A percentile compares a stretch with the other conserved stretches of the same genome.
Conservation (phyloP, 352 stramenopile species). For the Aphanomyces stellatus region DNA sequence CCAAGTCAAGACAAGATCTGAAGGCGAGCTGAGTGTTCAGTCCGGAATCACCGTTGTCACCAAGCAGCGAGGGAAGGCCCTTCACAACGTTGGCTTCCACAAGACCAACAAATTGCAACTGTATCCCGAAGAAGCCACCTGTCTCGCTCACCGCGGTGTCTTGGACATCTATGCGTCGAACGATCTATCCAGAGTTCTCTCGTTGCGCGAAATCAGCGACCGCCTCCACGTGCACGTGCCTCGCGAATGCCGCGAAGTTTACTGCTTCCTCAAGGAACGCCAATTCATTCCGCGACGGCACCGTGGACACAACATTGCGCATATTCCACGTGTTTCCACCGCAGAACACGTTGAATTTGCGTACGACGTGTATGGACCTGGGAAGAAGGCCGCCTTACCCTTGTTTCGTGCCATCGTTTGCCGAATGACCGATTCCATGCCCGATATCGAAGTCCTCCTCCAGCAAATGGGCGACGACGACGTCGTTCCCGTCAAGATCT, state of each 20-base stretch:
- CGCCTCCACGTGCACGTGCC: constrained; percentile 30
- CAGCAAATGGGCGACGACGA: neutral
- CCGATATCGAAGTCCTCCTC: constrained; percentile 23
- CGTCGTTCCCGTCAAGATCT: constrained; percentile 52
- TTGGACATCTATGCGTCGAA: constrained; percentile 24
- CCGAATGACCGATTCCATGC: constrained; percentile 34
- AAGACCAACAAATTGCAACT: constrained; percentile 32
- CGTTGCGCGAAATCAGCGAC: constrained; percentile 8
- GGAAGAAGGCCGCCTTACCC: constrained; percentile 36
- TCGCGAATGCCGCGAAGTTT: constrained; percentile 38
- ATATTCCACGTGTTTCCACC: constrained; percentile 9
- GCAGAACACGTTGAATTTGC: neutral
- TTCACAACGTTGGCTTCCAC: constrained; percentile 66
- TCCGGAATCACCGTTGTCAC: constrained; percentile 61
- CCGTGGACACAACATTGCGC: constrained; percentile 19
- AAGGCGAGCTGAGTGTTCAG: constrained; percentile 21
- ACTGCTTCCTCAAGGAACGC: constrained; percentile 51
- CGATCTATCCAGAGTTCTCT: neutral
- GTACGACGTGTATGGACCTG: constrained; percentile 27
- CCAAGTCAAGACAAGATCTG: constrained; percentile 8
- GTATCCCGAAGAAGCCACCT: constrained; percentile 61
- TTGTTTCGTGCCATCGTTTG: constrained; percentile 51
- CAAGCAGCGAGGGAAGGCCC: constrained; percentile 52
- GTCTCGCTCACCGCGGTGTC: constrained; percentile 40
- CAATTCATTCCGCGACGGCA: constrained; percentile 57